phyloP scores from a whole-genome alignment of 169 alveolate genomes.

The Pseudocohnilembus persalinus region DNA sequence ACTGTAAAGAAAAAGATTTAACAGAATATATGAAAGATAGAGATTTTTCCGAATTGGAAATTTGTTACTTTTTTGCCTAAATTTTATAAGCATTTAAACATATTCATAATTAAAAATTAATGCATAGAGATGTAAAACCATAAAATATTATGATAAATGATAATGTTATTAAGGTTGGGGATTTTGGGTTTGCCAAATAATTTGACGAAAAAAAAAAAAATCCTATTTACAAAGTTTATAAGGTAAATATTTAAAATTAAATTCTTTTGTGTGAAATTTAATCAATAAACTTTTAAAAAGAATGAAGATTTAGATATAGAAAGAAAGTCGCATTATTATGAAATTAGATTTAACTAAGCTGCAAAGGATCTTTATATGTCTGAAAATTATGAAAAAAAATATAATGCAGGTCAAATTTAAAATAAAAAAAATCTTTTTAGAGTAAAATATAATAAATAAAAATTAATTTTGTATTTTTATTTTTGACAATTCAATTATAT shows the following conservation, averaged over 20 bases:
- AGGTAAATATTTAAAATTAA: neutral
- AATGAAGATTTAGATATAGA: neutral
- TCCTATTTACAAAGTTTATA: neutral
- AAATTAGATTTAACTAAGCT: too few species aligned
- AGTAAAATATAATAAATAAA: too few species aligned
- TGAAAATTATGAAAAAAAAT: too few species aligned
- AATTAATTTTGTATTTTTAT: too few species aligned
- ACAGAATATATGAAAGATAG: slow-evolving; percentile 37
- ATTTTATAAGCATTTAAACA: slow-evolving; percentile 69
- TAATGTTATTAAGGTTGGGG: slow-evolving; percentile 34
- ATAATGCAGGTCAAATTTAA: too few species aligned
- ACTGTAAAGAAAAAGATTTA: slow-evolving; percentile 53
- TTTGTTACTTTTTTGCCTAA: slow-evolving; percentile 52
- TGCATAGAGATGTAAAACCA: slow-evolving; percentile 86
- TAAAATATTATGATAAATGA: slow-evolving; percentile 70
- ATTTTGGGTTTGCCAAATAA: slow-evolving; percentile 47
- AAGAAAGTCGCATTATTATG: neutral
- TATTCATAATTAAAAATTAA: slow-evolving; percentile 56
- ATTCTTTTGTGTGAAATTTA: neutral
- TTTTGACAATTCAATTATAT: too few species aligned
- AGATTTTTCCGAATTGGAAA: slow-evolving; percentile 53
- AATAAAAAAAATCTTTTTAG: too few species aligned
- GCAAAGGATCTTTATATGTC: too few species aligned
- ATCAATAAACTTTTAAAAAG: neutral
- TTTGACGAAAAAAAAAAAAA: neutral